These are phyloP conservation scores for Neotropicomus parvogracilis DNA, from an alignment of 1,284 basidiomycete genomes.

Conservation along the genomic window DNA sequence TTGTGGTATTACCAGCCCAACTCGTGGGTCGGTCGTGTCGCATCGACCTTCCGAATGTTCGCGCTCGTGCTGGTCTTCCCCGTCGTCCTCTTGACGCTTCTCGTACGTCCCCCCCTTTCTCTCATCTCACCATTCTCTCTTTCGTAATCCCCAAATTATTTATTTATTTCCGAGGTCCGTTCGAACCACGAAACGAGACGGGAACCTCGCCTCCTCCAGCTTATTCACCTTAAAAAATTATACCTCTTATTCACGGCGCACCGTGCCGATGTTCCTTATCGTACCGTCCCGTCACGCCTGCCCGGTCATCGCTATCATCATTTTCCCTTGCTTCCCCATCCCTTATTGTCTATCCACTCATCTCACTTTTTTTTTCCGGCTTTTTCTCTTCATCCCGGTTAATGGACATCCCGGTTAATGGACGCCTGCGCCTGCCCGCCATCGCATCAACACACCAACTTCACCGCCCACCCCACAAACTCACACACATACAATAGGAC, in stretches of 20 bases:
- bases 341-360: slow-evolving; percentile 11
- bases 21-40: slow-evolving; percentile 68
- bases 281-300: background rate
- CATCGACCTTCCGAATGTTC: slow-evolving; percentile 60
- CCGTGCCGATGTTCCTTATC: slow-evolving; percentile 12
- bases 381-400: too few relatives aligned
- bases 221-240: slow-evolving; percentile 9
- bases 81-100: slow-evolving; percentile 57
- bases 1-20: slow-evolving; percentile 57
- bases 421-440: background rate
- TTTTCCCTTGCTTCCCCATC: background rate
- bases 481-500: slow-evolving; percentile 46
- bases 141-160: slow-evolving; percentile 17
- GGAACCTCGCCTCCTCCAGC: slow-evolving; percentile 1
- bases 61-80: slow-evolving; percentile 63
- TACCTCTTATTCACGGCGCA: too few relatives aligned
- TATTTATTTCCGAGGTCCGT: slow-evolving; percentile 8
- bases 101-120: slow-evolving; percentile 46
- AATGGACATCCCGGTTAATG: slow-evolving; percentile 1
- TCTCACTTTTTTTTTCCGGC: background rate
- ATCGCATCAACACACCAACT: slow-evolving; percentile 6
- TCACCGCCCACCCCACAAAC: background rate
- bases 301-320: slow-evolving; percentile 1
- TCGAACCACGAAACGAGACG: background rate
- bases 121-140: slow-evolving; percentile 7